Percentiles rank a stretch among this genome's conserved stretches.
These are phyloP conservation scores for Vitis hybrid DNA, from an alignment of 177 flowering plant species.

Conservation along the genomic window DNA sequence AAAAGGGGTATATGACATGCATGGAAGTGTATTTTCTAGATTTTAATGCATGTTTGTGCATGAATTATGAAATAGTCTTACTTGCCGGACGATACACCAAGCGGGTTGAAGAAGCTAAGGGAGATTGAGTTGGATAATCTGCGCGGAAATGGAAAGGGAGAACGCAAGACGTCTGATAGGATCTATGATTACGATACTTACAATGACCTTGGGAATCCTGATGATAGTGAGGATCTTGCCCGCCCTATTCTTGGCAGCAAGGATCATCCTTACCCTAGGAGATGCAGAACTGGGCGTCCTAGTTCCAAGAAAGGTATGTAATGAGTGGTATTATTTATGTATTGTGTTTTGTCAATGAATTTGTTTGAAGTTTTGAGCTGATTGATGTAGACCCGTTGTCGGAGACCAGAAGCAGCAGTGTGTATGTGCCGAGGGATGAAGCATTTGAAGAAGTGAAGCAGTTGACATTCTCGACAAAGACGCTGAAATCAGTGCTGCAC, in stretches of 20 bases:
- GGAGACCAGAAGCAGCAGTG: slow-evolving; percentile 19
- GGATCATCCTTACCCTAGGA: slow-evolving; percentile 65
- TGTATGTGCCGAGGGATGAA: slow-evolving; percentile 58
- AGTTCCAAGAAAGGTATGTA: slow-evolving; percentile 31
- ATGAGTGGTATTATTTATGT: background rate
- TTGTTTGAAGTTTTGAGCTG: too few relatives aligned
- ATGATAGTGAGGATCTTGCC: slow-evolving; percentile 19
- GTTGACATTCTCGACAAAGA: slow-evolving; percentile 14
- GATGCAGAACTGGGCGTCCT: slow-evolving; percentile 70
- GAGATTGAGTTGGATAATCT: slow-evolving; percentile 43
- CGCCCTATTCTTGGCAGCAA: slow-evolving; percentile 63
- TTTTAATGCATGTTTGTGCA: background rate
- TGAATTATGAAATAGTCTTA: slow-evolving; percentile 31
- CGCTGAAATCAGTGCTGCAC: slow-evolving; percentile 17
- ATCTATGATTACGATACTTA: slow-evolving; percentile 76
- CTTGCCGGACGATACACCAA: slow-evolving; percentile 55
- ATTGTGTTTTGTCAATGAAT: too few relatives aligned
- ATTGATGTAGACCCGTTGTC: slow-evolving; percentile 39
- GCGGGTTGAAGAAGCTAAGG: slow-evolving; percentile 46
- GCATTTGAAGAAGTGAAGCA: slow-evolving; percentile 36
- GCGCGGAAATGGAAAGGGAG: slow-evolving; percentile 55
- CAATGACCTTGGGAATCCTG: slow-evolving; percentile 75
- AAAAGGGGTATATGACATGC: too few relatives aligned
- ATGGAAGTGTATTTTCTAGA: background rate
- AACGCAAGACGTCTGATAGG: slow-evolving; percentile 43